Base-by-base conservation (phyloP, 2,329 filamentous ascomycete species). In the Hysterium pulicare region DNA sequence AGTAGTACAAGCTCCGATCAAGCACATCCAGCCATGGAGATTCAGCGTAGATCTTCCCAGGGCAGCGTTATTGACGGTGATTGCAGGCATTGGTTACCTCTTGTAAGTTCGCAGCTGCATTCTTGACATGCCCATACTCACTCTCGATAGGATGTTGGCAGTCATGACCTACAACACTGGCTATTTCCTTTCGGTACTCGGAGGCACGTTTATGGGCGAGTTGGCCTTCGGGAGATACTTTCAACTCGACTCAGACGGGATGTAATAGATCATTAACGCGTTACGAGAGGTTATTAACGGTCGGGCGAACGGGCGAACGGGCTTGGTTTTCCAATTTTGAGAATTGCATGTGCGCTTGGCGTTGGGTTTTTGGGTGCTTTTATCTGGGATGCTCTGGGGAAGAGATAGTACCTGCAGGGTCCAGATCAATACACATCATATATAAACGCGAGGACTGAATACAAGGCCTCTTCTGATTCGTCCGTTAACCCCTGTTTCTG, bases 141-240 rank as follows among this genome's bases (percentile, higher is more conserved):
- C 15, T 17, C 23, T 41, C 38, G 15, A 28, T 54, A 95, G 90
- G 46, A 95, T 95, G 90, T 71, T 95, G 70, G 87, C 86, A 11
- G 86, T 94, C 61, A 95, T 93, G 88, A 90, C 87, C 1, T 81
- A 88, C 72, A 93, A 93, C 55, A 78, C 91, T 13, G 88, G 87
- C 10, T 93, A 93, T 63, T 91, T 91, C 64, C 68, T 89, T 41
- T 90, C 86, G 0, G 77, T 90, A n/a, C 75, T 94, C 9, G 84
- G 74, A 4, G 85, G 85, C 11, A 79, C 86, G 2, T 96, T 97
- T 59, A 61, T 94, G n/a, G 91, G 91, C 19, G 93, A 93, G 63
- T 69, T 97, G 33, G 78, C 81, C 0, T 77, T 93, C 47, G 89
- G 90, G 22, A 79, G 90, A 50, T 93, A 82, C 51, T 58, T 59